Conservation (phyloP, 83 land plant species). For the Thuja plicata region DNA sequence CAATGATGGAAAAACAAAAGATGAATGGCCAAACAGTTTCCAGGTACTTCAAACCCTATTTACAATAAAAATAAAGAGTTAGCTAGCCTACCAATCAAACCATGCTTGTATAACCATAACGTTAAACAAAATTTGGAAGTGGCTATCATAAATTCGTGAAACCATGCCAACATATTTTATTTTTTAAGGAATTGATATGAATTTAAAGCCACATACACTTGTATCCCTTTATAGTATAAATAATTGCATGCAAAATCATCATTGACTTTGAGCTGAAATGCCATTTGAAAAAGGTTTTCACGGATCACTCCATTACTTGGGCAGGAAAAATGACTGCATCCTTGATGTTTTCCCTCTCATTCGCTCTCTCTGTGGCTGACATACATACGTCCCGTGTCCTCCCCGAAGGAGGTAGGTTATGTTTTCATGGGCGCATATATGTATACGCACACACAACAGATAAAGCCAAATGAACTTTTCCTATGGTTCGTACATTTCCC, state of each 20-base stretch:
- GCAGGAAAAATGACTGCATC: neutral
- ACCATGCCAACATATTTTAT: neutral
- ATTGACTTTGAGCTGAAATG: neutral
- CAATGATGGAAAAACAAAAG: neutral
- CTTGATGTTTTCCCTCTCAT: neutral
- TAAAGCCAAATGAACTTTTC: too few relatives aligned
- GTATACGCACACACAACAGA: neutral
- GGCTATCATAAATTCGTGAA: neutral
- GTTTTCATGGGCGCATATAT: neutral
- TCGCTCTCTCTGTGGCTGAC: neutral
- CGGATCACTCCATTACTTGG: neutral
- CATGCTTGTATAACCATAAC: neutral
- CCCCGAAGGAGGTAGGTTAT: neutral
- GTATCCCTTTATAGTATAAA: neutral
- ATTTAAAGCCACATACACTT: neutral
- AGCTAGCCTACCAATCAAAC: neutral
- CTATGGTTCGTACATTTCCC: slow-evolving; percentile 18
- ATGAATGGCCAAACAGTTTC: neutral
- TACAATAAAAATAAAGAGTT: neutral
- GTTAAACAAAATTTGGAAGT: neutral
- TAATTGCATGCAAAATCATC: neutral
- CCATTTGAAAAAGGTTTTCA: neutral
- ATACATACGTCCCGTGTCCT: neutral
- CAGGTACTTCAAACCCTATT: neutral
- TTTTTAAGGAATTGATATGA: neutral